A percentile compares a stretch with the other conserved stretches of the same genome.
Evolutionary conservation across 2,329 filamentous ascomycete species (phyloP).

Genomic region (Lasiodiplodia sp.): DNA sequence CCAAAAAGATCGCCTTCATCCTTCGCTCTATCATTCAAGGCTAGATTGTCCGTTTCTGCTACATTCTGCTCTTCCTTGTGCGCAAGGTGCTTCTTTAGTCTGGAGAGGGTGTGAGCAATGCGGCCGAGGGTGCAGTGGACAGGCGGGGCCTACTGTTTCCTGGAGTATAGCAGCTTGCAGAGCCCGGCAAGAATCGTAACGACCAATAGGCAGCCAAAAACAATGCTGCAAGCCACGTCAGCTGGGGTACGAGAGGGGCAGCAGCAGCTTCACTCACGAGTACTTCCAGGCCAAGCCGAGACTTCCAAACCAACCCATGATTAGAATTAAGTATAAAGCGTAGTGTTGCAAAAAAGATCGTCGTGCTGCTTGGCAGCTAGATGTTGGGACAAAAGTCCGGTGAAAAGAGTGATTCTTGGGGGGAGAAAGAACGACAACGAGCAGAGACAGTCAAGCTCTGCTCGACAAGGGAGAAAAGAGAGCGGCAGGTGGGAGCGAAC

Average conservation of each 20-base stretch:
- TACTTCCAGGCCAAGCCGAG: conserved; percentile 49
- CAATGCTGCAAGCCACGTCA: conserved; percentile 38
- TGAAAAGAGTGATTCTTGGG: not conserved
- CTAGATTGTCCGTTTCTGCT: conserved; percentile 44
- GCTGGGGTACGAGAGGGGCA: not conserved
- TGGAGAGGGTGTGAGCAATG: conserved; percentile 29
- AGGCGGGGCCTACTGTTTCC: conserved; percentile 41
- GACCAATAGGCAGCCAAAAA: conserved; percentile 43
- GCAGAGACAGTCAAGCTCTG: conserved; percentile 19
- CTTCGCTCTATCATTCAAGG: conserved; percentile 46
- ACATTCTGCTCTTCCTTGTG: conserved; percentile 38
- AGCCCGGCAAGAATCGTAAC: conserved; percentile 43
- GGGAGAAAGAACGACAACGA: conserved; percentile 20
- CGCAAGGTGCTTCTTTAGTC: conserved; percentile 41
- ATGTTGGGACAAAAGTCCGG: conserved; percentile 7
- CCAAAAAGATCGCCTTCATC: conserved; percentile 51
- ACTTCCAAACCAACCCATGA: conserved; percentile 39
- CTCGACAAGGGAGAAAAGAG: conserved; percentile 19
- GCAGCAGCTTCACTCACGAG: conserved; percentile 38
- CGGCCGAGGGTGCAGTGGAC: not conserved
- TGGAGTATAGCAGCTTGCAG: conserved; percentile 45
- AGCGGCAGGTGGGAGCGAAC: conserved; percentile 2
- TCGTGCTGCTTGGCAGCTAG: conserved; percentile 11
- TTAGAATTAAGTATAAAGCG: conserved; percentile 24
- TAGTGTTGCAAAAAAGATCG: conserved; percentile 10